phyloP scores from a whole-genome alignment of 441 rosid species.

The Erysimum cheiri region DNA sequence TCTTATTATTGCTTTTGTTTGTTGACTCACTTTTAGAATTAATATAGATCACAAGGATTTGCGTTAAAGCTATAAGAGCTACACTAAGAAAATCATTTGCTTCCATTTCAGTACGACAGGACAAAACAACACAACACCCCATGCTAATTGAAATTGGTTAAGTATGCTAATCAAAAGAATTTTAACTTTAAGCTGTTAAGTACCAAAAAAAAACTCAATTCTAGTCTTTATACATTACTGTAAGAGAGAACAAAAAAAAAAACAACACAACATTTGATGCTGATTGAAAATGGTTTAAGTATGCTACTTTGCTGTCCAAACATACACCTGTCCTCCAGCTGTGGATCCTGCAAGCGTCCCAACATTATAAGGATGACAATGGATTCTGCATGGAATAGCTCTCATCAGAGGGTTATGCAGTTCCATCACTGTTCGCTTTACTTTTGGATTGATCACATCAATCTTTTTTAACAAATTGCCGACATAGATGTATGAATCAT shows the following conservation, averaged over 20 bases:
- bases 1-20: constrained; percentile 14
- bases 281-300: not conserved
- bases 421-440: constrained; percentile 47
- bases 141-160: not conserved
- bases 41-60: not conserved
- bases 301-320: constrained; percentile 58
- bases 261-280: no score
- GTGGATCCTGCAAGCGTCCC: constrained; percentile 83
- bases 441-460: constrained; percentile 60
- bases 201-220: no score
- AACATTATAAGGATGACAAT: constrained; percentile 66
- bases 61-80: not conserved
- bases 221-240: no score
- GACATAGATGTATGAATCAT: constrained; percentile 66
- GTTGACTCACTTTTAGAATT: not conserved
- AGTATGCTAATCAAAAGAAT: not conserved
- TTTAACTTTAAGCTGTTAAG: no score
- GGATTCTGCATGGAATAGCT: constrained; percentile 62
- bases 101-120: not conserved
- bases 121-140: constrained; percentile 1
- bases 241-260: not conserved
- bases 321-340: constrained; percentile 71
- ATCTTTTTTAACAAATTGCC: constrained; percentile 70
- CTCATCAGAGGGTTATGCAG: constrained; percentile 53
- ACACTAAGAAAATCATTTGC: not conserved